Evolutionary conservation across 352 stramenopile genomes (phyloP).

Genomic region (Pythium apleroticum): DNA sequence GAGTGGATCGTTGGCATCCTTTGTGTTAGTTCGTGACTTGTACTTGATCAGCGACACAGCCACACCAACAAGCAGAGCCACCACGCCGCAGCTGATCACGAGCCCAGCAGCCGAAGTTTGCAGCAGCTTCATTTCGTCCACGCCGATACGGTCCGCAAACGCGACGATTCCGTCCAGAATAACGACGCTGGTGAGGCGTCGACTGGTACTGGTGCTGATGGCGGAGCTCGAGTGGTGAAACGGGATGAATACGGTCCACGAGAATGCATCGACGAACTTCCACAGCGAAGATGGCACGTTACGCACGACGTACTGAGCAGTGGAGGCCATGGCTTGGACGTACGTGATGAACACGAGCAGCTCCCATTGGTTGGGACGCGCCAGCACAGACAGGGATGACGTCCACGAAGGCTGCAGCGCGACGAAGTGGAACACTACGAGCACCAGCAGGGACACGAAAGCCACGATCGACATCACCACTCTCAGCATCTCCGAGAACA

Average conservation of each 20-base stretch:
- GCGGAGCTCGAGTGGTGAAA: slow-evolving; percentile 6
- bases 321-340: slow-evolving; percentile 26
- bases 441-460: not conserved
- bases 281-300: slow-evolving; percentile 22
- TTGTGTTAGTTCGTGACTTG: not conserved
- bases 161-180: slow-evolving; percentile 23
- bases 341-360: slow-evolving; percentile 30
- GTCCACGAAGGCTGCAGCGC: slow-evolving; percentile 9
- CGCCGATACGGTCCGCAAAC: slow-evolving; percentile 24
- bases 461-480: slow-evolving; percentile 9
- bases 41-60: not conserved
- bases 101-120: slow-evolving; percentile 18
- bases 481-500: not conserved
- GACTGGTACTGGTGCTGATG: not conserved
- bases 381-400: slow-evolving; percentile 6
- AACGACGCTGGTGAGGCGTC: slow-evolving; percentile 12
- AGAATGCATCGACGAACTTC: slow-evolving; percentile 31
- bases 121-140: slow-evolving; percentile 18
- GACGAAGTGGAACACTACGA: slow-evolving; percentile 19
- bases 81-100: slow-evolving; percentile 12
- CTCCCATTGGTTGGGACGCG: slow-evolving; percentile 32
- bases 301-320: slow-evolving; percentile 8
- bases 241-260: slow-evolving; percentile 32
- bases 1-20: not conserved
- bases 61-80: slow-evolving; percentile 15